Base-by-base conservation (phyloP, 257 asterid species). In the Henckelia pumila region DNA sequence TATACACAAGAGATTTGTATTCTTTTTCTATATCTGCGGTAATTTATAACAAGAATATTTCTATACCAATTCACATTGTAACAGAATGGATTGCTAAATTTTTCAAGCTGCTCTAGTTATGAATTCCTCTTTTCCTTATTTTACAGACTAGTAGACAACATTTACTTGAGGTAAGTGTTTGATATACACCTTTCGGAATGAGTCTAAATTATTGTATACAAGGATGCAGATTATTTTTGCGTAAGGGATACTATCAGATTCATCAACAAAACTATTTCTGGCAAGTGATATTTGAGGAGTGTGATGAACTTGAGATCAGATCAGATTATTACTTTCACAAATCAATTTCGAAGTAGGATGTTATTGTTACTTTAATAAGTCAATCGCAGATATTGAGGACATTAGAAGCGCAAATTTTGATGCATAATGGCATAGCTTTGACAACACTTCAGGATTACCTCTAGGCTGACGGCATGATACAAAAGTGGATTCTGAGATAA, bases 401-500 rank as follows among this genome's bases (percentile, higher is more conserved):
- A 52, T 19, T 44, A 64, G 37, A 23, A 56, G 40, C 22, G 57
- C 6, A 68, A 29, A 60, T 56, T 50, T 56, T 35, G 33, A 24
- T 37, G 33, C 35, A 44, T 8, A n/a, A 44, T 21, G 49, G 28
- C 28, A 64, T 29, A 59, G 70, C 59, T n/a, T 28, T 24, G 62
- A 21, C 58, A 40, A 61, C 66, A 56, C 64, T 60, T 62, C 63
- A 62, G 56, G 44, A 63, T 63, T 86, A 91, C 98, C 96, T 85
- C 76, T 52, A 64, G 71, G 44, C 56, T 73, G 71, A 66, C 71
- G 44, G 63, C 67, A 71, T 60, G 81, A 69, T 79, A 84, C 33
- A 63, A 83, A 59, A 81, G 73, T 35, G 71, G 82, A 64, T 78
- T 77, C 80, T 83, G 96, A 73, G 87, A 80, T 61, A 81, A 70